Percentiles rank a stretch among this genome's conserved stretches.
These are phyloP conservation scores for Moniliella sp. DNA, from an alignment of 1,284 basidiomycete genomes.

Conservation along the genomic window DNA sequence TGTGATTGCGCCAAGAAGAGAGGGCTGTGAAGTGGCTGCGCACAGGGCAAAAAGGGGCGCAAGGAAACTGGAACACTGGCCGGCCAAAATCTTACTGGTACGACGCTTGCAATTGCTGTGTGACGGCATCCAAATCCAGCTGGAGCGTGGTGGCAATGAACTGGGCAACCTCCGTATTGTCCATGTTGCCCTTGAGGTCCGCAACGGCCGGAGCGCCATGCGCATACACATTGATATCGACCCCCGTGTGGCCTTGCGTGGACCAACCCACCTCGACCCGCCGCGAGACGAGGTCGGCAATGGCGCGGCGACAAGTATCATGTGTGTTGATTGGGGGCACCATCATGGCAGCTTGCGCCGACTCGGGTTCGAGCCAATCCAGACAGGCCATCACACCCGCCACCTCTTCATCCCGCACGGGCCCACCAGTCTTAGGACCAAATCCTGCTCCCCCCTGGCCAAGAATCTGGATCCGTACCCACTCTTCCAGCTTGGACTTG, in stretches of 20 bases:
- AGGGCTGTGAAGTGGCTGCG: too few relatives aligned
- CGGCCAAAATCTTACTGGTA: too few relatives aligned
- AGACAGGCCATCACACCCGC: slow-evolving; percentile 11
- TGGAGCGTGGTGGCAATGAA: too few relatives aligned
- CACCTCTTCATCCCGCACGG: slow-evolving; percentile 17
- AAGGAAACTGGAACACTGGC: too few relatives aligned
- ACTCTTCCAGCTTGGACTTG: slow-evolving; percentile 6
- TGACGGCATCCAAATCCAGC: too few relatives aligned
- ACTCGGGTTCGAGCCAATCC: too few relatives aligned
- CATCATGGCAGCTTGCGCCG: slow-evolving; percentile 4
- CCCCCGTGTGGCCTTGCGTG: slow-evolving; percentile 35
- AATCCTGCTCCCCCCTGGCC: slow-evolving; percentile 6
- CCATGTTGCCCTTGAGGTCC: slow-evolving; percentile 29
- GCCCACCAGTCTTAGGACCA: slow-evolving; percentile 4
- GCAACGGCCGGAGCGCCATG: slow-evolving; percentile 17
- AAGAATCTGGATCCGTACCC: slow-evolving; percentile 9
- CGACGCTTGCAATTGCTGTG: too few relatives aligned
- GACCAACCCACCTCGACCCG: slow-evolving; percentile 35
- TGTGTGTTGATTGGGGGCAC: not conserved
- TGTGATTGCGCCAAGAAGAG: too few relatives aligned
- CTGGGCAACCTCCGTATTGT: slow-evolving; percentile 34
- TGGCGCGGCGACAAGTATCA: slow-evolving; percentile 3
- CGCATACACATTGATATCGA: slow-evolving; percentile 36
- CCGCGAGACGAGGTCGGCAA: slow-evolving; percentile 13
- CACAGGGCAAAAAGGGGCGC: too few relatives aligned